These are phyloP conservation scores for Penicillium mononematosum DNA, from an alignment of 495 filamentous ascomycete genomes.

Conservation along the genomic window DNA sequence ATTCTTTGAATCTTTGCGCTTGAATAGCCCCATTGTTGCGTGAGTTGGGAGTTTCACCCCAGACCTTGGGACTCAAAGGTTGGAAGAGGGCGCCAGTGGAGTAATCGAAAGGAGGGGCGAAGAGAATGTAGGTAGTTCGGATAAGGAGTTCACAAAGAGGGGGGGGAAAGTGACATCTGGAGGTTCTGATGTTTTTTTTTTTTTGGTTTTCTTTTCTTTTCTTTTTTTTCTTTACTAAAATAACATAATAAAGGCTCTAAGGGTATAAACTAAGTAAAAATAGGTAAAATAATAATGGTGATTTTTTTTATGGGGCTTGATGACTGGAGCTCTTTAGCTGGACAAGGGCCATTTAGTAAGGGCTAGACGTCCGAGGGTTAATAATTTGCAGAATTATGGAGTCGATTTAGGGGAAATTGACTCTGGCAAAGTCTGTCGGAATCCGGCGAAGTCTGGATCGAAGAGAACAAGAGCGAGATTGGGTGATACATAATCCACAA, in stretches of 20 bases:
- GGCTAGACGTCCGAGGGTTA: neutral
- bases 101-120: slow-evolving; percentile 9
- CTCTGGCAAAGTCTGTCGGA: neutral
- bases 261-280: slow-evolving; percentile 5
- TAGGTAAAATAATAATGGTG: neutral
- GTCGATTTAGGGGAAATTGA: neutral
- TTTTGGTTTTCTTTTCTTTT: neutral
- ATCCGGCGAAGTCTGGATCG: neutral
- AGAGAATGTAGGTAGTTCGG: slow-evolving; percentile 4
- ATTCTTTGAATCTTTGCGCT: slow-evolving; percentile 57
- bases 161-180: slow-evolving; percentile 7
- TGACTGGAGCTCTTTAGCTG: neutral
- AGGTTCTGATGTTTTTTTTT: slow-evolving; percentile 1
- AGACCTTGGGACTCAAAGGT: slow-evolving; percentile 2
- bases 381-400: neutral
- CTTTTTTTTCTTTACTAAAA: neutral
- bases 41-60: slow-evolving; percentile 2
- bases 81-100: slow-evolving; percentile 2
- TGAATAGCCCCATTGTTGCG: slow-evolving; percentile 60
- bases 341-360: neutral
- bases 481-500: slow-evolving; percentile 5
- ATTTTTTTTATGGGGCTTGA: slow-evolving; percentile 7
- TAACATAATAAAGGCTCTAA: neutral
- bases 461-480: neutral
- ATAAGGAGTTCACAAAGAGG: slow-evolving; percentile 12